These are phyloP conservation scores for Cetraspora pellucida DNA, from an alignment of 192 early-diverging fungal species.

Conservation along the genomic window DNA sequence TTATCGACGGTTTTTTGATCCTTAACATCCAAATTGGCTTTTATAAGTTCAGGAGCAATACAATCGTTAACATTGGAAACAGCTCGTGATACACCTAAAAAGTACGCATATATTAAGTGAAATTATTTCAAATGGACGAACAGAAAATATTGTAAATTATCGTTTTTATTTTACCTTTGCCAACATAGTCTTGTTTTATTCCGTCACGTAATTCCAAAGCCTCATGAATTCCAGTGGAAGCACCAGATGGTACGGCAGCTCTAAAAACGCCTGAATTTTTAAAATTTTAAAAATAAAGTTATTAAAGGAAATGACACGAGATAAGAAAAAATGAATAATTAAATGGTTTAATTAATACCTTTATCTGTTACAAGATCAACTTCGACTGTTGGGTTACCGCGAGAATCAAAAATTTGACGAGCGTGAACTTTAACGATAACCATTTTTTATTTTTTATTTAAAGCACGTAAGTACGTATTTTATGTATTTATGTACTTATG, in stretches of 20 bases:
- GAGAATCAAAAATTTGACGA: constrained; percentile 98
- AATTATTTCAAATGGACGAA: too few relatives aligned
- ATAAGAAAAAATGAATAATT: background rate
- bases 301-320: background rate
- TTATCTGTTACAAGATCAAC: constrained; percentile 94
- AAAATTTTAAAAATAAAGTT: constrained; percentile 2
- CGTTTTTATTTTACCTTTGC: constrained; percentile 82
- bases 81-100: constrained; percentile 83
- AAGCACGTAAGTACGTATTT: too few relatives aligned
- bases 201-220: constrained; percentile 97
- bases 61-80: constrained; percentile 88
- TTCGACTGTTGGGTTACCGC: constrained; percentile 98
- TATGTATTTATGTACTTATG: too few relatives aligned
- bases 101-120: too few relatives aligned
- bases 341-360: constrained; percentile 53
- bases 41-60: constrained; percentile 83
- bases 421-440: constrained; percentile 77
- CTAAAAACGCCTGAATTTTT: constrained; percentile 78
- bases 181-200: constrained; percentile 81
- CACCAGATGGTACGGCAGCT: constrained; percentile 96
- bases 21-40: constrained; percentile 79
- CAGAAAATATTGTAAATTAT: background rate
- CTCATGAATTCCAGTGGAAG: constrained; percentile 98
- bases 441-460: constrained; percentile 47
- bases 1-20: constrained; percentile 89